These are phyloP conservation scores for Rhizopus arrhizus DNA, from an alignment of 371 early-diverging fungal species.

Conservation along the genomic window DNA sequence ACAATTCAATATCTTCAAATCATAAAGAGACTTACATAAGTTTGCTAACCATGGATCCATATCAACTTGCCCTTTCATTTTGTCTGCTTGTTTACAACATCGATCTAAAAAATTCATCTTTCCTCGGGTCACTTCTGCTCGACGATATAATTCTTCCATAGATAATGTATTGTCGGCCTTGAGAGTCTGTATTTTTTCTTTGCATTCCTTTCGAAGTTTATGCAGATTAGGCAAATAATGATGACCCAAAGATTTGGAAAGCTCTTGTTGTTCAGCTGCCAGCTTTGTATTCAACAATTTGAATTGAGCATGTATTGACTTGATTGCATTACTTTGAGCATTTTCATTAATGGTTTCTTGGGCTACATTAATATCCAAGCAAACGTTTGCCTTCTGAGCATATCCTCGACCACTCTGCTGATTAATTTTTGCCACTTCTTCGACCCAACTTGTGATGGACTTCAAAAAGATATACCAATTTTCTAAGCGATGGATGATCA, in stretches of 20 bases:
- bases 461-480: slow-evolving; percentile 36
- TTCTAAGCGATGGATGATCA: slow-evolving; percentile 35
- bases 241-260: slow-evolving; percentile 27
- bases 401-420: slow-evolving; percentile 35
- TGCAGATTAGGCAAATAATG: slow-evolving; percentile 28
- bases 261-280: slow-evolving; percentile 35
- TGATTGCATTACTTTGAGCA: slow-evolving; percentile 4
- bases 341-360: neutral
- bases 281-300: slow-evolving; percentile 32
- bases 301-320: slow-evolving; percentile 30
- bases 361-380: slow-evolving; percentile 11
- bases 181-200: slow-evolving; percentile 36
- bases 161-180: slow-evolving; percentile 30
- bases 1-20: slow-evolving; percentile 2
- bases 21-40: slow-evolving; percentile 31
- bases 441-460: slow-evolving; percentile 34
- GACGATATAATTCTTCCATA: slow-evolving; percentile 41
- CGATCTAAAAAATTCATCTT: slow-evolving; percentile 36
- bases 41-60: slow-evolving; percentile 51
- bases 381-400: slow-evolving; percentile 29
- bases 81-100: slow-evolving; percentile 37
- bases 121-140: slow-evolving; percentile 41
- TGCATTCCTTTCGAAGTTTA: slow-evolving; percentile 35
- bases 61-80: slow-evolving; percentile 21
- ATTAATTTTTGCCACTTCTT: slow-evolving; percentile 35